These are phyloP conservation scores for Calonectria multiphialidica DNA, from an alignment of 2,329 filamentous ascomycete species.

Conservation along the genomic window DNA sequence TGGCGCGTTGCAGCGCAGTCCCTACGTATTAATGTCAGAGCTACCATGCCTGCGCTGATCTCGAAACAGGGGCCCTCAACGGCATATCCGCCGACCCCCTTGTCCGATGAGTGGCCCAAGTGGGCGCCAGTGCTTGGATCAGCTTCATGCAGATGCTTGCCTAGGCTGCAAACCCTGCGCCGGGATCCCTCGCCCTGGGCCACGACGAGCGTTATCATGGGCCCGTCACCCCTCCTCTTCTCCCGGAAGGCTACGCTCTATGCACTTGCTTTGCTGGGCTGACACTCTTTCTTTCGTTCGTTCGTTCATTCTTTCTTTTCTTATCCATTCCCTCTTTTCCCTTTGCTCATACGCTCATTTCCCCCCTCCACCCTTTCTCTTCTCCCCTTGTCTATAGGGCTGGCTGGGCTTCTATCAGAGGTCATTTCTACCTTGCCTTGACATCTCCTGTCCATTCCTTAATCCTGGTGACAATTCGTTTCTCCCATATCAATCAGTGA, in stretches of 20 bases:
- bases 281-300: conserved; percentile 24
- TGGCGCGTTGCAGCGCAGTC: not conserved
- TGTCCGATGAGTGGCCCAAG: conserved; percentile 33
- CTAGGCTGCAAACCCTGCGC: conserved; percentile 19
- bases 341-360: conserved; percentile 30
- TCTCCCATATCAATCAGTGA: conserved; percentile 25
- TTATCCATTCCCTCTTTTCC: conserved; percentile 19
- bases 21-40: not conserved
- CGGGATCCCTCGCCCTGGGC: conserved; percentile 36
- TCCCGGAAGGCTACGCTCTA: conserved; percentile 14
- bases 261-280: conserved; percentile 8
- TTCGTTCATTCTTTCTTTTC: conserved; percentile 21
- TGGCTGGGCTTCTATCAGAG: conserved; percentile 41
- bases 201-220: conserved; percentile 25
- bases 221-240: conserved; percentile 15
- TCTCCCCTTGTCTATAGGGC: conserved; percentile 34
- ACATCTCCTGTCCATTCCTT: conserved; percentile 21
- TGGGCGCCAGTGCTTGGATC: conserved; percentile 15
- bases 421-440: conserved; percentile 28
- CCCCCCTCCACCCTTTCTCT: conserved; percentile 28
- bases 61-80: conserved; percentile 41
- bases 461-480: conserved; percentile 33
- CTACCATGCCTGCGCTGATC: conserved; percentile 36
- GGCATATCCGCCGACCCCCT: conserved; percentile 29
- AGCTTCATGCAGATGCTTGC: conserved; percentile 42